A percentile compares a stretch with the other conserved stretches of the same genome.
Conservation (phyloP, 2,329 filamentous ascomycete species). For the Fusarium falciforme region DNA sequence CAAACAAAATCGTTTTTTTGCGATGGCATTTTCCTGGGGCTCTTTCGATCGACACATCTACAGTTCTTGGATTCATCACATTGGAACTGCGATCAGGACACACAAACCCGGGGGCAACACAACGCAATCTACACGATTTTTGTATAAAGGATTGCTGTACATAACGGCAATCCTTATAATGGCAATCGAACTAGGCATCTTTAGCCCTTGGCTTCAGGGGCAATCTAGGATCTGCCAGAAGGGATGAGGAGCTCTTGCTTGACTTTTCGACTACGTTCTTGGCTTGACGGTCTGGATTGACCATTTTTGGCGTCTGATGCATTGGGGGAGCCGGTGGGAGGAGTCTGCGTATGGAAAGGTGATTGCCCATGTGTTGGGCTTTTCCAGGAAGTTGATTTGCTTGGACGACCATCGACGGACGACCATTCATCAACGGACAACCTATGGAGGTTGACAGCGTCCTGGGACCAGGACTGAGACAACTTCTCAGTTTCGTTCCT, state of each 20-base stretch:
- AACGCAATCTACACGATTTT: not conserved
- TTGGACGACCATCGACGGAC: not conserved
- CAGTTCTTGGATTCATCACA: not conserved
- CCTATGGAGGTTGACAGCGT: too few relatives aligned
- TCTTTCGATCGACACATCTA: not conserved
- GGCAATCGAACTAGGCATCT: not conserved
- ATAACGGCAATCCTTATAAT: not conserved
- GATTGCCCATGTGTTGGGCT: not conserved
- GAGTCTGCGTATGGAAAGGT: not conserved
- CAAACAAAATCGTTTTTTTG: not conserved
- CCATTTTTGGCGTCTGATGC: not conserved
- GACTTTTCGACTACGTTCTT: not conserved
- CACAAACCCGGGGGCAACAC: not conserved
- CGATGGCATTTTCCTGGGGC: not conserved
- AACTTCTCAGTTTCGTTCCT: too few relatives aligned
- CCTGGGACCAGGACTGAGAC: too few relatives aligned
- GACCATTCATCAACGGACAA: not conserved
- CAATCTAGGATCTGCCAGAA: not conserved
- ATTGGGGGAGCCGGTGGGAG: not conserved
- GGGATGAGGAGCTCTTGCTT: not conserved
- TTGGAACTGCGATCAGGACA: not conserved
- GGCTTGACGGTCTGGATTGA: not conserved
- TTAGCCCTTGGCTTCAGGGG: not conserved
- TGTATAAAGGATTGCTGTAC: not conserved
- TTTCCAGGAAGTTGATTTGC: not conserved